A percentile compares a stretch with the other conserved stretches of the same genome.
phyloP scores from a whole-genome alignment of 495 filamentous ascomycete genomes.

The Talaromyces ruber region DNA sequence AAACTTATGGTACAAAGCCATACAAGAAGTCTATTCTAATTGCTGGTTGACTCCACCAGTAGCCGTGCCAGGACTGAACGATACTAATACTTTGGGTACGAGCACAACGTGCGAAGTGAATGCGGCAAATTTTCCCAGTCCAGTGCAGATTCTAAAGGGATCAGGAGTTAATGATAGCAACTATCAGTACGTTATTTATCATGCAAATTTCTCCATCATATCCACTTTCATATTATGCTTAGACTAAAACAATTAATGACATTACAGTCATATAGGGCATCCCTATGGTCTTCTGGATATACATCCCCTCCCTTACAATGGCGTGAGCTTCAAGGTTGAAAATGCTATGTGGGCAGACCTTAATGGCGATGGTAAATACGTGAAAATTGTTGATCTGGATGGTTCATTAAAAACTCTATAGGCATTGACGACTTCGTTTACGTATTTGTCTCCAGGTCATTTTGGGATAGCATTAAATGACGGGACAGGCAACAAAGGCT shows the following conservation, averaged over 20 bases:
- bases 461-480: background rate
- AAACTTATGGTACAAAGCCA: background rate
- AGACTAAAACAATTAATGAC: background rate
- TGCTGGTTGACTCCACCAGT: background rate
- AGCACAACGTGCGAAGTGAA: background rate
- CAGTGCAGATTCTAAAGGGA: slow-evolving; percentile 1
- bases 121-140: background rate
- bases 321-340: too few relatives aligned
- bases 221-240: too few relatives aligned
- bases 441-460: background rate
- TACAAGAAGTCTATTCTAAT: background rate
- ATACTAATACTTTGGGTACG: background rate
- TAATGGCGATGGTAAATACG: background rate
- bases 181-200: background rate
- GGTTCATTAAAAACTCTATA: background rate
- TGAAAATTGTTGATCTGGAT: background rate
- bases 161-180: background rate
- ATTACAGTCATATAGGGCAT: background rate
- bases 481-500: background rate
- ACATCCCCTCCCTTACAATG: too few relatives aligned
- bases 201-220: too few relatives aligned
- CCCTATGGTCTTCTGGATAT: background rate
- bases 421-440: background rate
- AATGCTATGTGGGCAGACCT: background rate
- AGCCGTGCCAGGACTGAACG: background rate